A percentile compares a stretch with the other conserved stretches of the same genome.
These are phyloP conservation scores for Rhizopus arrhizus DNA, from an alignment of 371 early-diverging fungal species.

Conservation along the genomic window DNA sequence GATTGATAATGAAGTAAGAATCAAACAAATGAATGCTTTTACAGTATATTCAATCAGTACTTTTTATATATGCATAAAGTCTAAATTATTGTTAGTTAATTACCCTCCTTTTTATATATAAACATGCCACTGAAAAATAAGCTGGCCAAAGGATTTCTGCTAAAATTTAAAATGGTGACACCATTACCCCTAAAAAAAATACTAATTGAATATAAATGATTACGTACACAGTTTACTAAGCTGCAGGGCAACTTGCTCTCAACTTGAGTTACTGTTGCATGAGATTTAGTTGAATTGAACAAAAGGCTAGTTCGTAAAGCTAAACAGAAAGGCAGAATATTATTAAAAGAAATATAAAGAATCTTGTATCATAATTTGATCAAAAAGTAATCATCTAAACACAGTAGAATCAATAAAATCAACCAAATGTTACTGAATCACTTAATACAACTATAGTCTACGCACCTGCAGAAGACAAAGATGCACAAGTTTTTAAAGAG, in stretches of 20 bases:
- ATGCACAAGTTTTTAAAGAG: slow-evolving; percentile 38
- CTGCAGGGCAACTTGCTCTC: slow-evolving; percentile 37
- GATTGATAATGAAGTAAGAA: slow-evolving; percentile 43
- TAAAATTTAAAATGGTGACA: slow-evolving; percentile 49
- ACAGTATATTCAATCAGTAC: slow-evolving; percentile 47
- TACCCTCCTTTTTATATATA: slow-evolving; percentile 25
- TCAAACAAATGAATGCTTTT: slow-evolving; percentile 44
- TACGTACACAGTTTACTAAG: slow-evolving; percentile 19
- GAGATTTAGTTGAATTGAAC: slow-evolving; percentile 24
- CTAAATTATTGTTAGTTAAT: slow-evolving; percentile 9
- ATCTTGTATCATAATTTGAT: slow-evolving; percentile 21
- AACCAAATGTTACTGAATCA: slow-evolving; percentile 4
- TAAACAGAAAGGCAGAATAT: slow-evolving; percentile 43
- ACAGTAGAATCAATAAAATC: slow-evolving; percentile 38
- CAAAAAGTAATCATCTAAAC: slow-evolving; percentile 43
- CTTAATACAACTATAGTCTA: background rate
- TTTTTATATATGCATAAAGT: slow-evolving; percentile 39
- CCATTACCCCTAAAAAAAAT: slow-evolving; percentile 34
- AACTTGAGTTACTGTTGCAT: slow-evolving; percentile 26
- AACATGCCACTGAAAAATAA: slow-evolving; percentile 53
- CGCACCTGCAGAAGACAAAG: slow-evolving; percentile 22
- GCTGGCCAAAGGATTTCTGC: slow-evolving; percentile 41
- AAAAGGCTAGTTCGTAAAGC: slow-evolving; percentile 46
- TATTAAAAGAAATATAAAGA: slow-evolving; percentile 32
- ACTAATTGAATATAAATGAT: background rate